Base-by-base conservation (phyloP, 306 rosid species). In the Carpinus viminea region DNA sequence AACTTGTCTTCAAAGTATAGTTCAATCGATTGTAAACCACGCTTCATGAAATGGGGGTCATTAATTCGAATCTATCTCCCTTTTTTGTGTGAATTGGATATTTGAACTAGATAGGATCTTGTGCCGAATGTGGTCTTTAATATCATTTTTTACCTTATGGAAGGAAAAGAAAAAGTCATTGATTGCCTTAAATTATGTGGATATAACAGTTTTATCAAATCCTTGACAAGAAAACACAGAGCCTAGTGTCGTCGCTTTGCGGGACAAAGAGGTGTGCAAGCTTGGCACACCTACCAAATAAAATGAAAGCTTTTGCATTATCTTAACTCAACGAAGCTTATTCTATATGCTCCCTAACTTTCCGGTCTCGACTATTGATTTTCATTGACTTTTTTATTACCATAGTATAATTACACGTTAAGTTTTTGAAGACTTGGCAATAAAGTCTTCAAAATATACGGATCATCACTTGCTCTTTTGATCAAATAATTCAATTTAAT, bases 261-360 rank as follows among this genome's bases (percentile, higher is more conserved):
- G 77, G 72, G 91, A 90, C 90, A 90, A 62, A 75, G 76, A 64
- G 78, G 71, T 74, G 85, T 9, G 45, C 71, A 76, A 84, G 88
- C 88, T 73, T 75, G 80, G 73, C 88, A 79, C 52, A 56, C 79
- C 85, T 75, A 72, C 79, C 86, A 69, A 87, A 75, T 79, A 48
- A 80, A 55, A 70, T 75, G 46, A 81, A 52, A 70, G 50, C 56
- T 70, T 59, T 74, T 50, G 31, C 28, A 62, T 31, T 34, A 54
- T 70, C 53, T 12, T 70, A 59, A 62, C 34, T 74, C 24, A 52
- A 16, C 56, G 3, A 70, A 17, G 38, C 34, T 78, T 28, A n/a
- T 34, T 53, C 60, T 51, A 51, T 41, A 54, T 7, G 66, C 50
- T 76, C 57, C 78, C 78, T 68, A 76, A 36, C 70, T 82, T 83